Evolutionary conservation across 2,329 filamentous ascomycete species (phyloP), one percentile per base, ranked within the genome.

Genomic region (Diplodia intermedia): DNA sequence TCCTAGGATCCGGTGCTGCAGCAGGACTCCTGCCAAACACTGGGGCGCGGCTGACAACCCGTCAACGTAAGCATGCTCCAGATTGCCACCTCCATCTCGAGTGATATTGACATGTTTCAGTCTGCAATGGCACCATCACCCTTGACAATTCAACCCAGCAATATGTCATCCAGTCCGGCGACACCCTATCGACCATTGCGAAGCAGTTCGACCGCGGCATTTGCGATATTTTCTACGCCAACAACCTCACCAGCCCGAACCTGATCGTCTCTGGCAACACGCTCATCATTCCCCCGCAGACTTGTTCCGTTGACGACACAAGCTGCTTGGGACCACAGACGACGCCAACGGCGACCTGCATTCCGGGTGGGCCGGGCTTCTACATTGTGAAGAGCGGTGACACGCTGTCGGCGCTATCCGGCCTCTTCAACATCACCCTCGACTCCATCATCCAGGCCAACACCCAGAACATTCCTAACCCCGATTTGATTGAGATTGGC

Each of bases 341-440:
- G 4, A 36, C 50, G 1, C 66, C 69, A 18, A 72, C 69, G 36
- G 70, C 66, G 29, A 71, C 71, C 23, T 75, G 74, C 63, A 72
- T 74, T 23, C 53, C 55, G 20, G 73, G 73, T 50, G 70, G 71
- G 20, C 70, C 70, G 54, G 68, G 60, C 63, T 69, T 70, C 49
- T 74, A 74, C 71, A 66, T 68, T 60, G 67, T 74, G 47, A 55
- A 63, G 38, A 68, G 53, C 47, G 72, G 71, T 36, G 73, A 75
- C 66, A 69, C 69, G n/a, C 65, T 74, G 52, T 68, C 63, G 65
- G 40, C 40, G 49, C 71, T 75, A 43, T 71, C 73, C 62, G 49
- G 43, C 15, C 67, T 70, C 57, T 73, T 73, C 71, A 71, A 75
- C 68, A 71, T 75, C 61, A 75, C 74, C 20, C 69, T 72, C n/a